These are phyloP conservation scores for Fagus sylvatica DNA, from an alignment of 306 rosid species.

Conservation along the genomic window DNA sequence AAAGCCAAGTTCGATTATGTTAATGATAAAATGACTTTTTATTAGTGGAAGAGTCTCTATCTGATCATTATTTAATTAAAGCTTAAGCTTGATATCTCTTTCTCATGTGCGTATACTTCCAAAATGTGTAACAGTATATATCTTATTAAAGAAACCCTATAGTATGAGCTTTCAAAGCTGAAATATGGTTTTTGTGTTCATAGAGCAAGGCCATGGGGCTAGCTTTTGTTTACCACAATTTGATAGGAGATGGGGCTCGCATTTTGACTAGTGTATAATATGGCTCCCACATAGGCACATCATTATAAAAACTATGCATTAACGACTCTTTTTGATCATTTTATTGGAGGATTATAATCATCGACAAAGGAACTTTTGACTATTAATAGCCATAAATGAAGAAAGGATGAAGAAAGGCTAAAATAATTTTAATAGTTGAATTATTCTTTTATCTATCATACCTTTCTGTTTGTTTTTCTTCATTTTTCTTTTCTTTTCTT, in stretches of 20 bases:
- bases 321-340: neutral
- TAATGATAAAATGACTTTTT: slow-evolving; percentile 12
- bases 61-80: slow-evolving; percentile 34
- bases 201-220: neutral
- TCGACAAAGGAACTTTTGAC: neutral
- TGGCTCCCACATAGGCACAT: slow-evolving; percentile 23
- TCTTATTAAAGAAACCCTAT: neutral
- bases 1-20: slow-evolving; percentile 28
- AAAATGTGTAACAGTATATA: neutral
- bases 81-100: neutral
- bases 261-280: neutral
- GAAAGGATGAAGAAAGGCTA: neutral
- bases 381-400: neutral
- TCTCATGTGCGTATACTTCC: slow-evolving; percentile 1
- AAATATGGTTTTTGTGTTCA: neutral
- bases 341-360: neutral
- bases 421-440: neutral
- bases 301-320: neutral
- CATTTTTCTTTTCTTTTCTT: neutral
- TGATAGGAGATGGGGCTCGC: neutral
- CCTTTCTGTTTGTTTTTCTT: neutral
- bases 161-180: too few species aligned
- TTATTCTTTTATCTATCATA: neutral
- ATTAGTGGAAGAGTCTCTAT: slow-evolving; percentile 41
- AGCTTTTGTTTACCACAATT: slow-evolving; percentile 30